Percentiles rank a stretch among this genome's conserved stretches.
These are phyloP conservation scores for Auricularia sp. DNA, from an alignment of 768 basidiomycete species.

Conservation along the genomic window DNA sequence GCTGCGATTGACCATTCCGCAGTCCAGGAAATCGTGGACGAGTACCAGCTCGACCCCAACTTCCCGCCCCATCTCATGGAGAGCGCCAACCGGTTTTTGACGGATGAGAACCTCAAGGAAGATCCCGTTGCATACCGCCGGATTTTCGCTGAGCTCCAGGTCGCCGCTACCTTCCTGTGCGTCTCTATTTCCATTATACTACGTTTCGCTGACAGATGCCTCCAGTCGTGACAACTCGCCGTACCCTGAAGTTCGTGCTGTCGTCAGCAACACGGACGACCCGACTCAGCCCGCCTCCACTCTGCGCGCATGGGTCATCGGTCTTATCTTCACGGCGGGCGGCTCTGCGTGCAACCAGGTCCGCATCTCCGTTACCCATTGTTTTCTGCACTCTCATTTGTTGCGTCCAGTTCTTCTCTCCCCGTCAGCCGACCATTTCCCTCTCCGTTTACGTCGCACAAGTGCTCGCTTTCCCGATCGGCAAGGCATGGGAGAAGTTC, in stretches of 20 bases:
- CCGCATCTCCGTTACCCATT: conserved; percentile 38
- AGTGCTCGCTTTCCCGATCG: conserved; percentile 1
- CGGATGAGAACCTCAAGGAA: background rate
- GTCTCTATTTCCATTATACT: background rate
- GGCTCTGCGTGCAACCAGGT: conserved; percentile 53
- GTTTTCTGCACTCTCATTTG: background rate
- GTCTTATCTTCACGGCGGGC: conserved; percentile 15
- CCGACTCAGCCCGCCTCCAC: conserved; percentile 39
- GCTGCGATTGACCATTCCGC: background rate
- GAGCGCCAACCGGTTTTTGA: background rate
- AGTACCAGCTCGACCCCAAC: background rate
- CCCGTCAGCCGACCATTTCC: background rate
- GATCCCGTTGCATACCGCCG: background rate
- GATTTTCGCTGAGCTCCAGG: background rate
- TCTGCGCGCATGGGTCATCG: conserved; percentile 55
- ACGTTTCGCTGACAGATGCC: background rate
- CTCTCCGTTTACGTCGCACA: conserved; percentile 1
- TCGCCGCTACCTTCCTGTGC: background rate
- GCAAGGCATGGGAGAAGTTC: background rate
- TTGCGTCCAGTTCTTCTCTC: background rate
- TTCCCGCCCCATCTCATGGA: background rate
- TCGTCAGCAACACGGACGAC: conserved; percentile 64
- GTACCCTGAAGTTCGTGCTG: conserved; percentile 63
- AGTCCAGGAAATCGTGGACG: background rate
- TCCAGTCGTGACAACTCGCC: conserved; percentile 44